Base-by-base conservation (phyloP, 345 rosid species). In the Diplotaxis tenuifolia region DNA sequence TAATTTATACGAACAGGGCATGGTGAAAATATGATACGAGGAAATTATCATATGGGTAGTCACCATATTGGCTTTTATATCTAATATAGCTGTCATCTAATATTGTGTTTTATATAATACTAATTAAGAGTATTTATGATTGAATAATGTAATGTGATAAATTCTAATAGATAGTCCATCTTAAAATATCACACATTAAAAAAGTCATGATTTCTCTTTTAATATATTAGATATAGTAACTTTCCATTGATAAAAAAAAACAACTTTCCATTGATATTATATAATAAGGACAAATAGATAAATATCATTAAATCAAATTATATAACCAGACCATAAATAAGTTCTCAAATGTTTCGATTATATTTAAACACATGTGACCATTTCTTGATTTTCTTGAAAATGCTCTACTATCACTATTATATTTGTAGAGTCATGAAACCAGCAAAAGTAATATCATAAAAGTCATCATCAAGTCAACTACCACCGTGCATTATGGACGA, bases 401-500 rank as follows among this genome's bases (percentile, higher is more conserved):
- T 42, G 36, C 8, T 11, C 14, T 49, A 49, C 0, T 16, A 52
- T 19, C 20, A 22, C 11, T 14, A 55, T 56, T 23, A 55, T 56
- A 56, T 11, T 27, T 19, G 20, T n/a, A 45, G 15, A 50, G 12
- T 50, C 9, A 34, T 21, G n/a, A 22, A 40, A 62, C 22, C 68
- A 9, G 27, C 20, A 9, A 47, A 60, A n/a, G 56, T 60, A 27
- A 56, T 29, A 55, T 42, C 36, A 59, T 29, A 22, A 68, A 69
- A 64, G 55, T 58, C 32, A 70, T 70, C 54, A 25, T 49, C 75
- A 70, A 76, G 80, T 76, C 75, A 76, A 76, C 67, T 58, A 70
- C 67, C 67, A 76, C 80, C 75, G 72, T 70, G 80, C 71, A 64
- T 56, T 64, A 76, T 57, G 80, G 80, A 70, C 50, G 45, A 70